Base-by-base conservation (phyloP, 768 basidiomycete genomes). In the Amanita jacksonii region DNA sequence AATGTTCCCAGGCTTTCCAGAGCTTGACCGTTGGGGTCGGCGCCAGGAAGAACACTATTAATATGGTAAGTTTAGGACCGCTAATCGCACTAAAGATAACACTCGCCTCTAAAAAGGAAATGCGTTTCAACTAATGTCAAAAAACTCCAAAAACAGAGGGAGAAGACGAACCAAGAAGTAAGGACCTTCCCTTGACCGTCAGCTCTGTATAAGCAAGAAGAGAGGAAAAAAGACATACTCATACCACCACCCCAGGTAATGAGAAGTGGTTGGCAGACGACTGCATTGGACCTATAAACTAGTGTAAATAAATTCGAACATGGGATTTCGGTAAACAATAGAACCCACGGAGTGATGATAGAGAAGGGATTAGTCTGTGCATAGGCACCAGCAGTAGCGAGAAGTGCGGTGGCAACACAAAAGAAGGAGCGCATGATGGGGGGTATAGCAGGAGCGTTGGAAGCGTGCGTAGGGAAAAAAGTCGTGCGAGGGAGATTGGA, bases 341-440 rank as follows among this genome's bases (percentile, higher is more conserved):
- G 15, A n/a, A 28, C 83, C 55, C 51, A 86, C 85, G 85, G 85
- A 28, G 85, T 89, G 58, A 83, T 79, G 57, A 87, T 66, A 1
- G 52, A 62, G 51, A 78, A 54, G 23, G 43, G 9, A 18, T 49
- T 49, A n/a, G n/a, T n/a, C 54, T 77, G 76, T 13, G 73, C 79
- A 19, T 66, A 32, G 38, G 60, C 76, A 24, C 60, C 59, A 39
- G 61, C 57, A 36, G 62, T 65, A 50, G 71, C 57, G 51, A 76
- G 60, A 33, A 62, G 62, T 49, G 65, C 55, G 46, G 67, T 55
- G 40, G 64, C 52, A 52, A 75, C 44, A 43, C 68, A 54, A 38
- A 65, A 54, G 49, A 73, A 56, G 33, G 59, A 80, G 80, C 54
- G 59, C 66, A 51, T 42, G 31, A 22, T 51, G 41, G 49, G 33